Conservation (phyloP, 2,329 filamentous ascomycete species). For the Hypoxylon sp. region DNA sequence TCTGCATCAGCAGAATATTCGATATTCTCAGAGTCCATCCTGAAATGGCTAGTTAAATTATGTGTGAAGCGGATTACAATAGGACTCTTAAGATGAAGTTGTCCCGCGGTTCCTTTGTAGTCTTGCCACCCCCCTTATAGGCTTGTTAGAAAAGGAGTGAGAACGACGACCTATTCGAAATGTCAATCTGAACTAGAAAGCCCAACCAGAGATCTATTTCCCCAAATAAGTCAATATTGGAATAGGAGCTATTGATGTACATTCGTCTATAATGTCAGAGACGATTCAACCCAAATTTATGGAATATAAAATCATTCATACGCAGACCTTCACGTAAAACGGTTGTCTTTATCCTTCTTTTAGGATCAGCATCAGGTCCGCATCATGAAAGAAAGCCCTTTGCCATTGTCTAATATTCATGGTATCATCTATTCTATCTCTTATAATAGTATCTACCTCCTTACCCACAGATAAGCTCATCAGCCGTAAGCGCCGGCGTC, state of each 20-base stretch:
- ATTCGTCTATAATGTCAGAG: background rate
- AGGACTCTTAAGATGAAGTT: background rate
- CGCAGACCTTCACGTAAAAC: no score
- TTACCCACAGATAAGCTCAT: constrained; percentile 52
- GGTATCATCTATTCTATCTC: constrained; percentile 13
- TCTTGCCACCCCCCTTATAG: background rate
- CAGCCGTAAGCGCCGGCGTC: constrained; percentile 40
- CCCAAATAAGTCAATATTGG: no score
- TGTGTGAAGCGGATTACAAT: no score
- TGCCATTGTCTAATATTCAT: background rate
- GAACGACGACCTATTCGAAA: background rate
- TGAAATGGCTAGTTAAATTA: no score
- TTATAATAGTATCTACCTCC: constrained; percentile 34
- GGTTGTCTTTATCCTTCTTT: no score
- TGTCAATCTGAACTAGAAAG: background rate
- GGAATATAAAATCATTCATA: background rate
- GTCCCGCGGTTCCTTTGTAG: background rate
- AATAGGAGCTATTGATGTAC: no score
- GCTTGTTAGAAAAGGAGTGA: background rate
- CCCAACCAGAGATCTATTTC: no score
- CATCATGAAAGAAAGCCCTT: no score
- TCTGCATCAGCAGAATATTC: no score
- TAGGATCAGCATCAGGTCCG: no score
- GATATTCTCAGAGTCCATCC: no score
- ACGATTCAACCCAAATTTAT: background rate